These are phyloP conservation scores for Lentinula sp. DNA, from an alignment of 768 basidiomycete species.

Conservation along the genomic window DNA sequence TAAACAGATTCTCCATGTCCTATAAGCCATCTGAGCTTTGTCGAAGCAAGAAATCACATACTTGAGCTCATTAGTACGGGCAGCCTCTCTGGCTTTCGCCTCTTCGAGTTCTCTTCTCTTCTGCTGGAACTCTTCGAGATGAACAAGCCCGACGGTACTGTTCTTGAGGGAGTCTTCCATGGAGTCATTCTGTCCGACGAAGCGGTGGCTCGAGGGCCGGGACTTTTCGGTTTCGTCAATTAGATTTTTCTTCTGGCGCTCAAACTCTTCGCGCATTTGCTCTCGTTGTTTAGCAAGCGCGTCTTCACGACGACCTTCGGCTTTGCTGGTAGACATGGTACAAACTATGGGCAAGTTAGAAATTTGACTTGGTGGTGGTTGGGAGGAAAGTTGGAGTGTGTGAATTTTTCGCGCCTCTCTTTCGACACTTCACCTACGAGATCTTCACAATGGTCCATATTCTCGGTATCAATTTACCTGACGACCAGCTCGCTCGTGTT, in stretches of 20 bases:
- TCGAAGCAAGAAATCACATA: constrained; percentile 35
- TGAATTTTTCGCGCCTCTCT: constrained; percentile 2
- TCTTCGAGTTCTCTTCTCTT: constrained; percentile 86
- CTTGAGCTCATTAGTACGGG: constrained; percentile 79
- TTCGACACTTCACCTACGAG: not conserved
- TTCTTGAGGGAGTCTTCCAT: constrained; percentile 92
- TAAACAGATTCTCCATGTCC: constrained; percentile 79
- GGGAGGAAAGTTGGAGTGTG: constrained; percentile 9
- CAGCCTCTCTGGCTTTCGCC: constrained; percentile 84
- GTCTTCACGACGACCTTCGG: constrained; percentile 83
- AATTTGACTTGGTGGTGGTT: constrained; percentile 4
- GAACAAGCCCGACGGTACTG: constrained; percentile 87
- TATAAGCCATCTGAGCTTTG: constrained; percentile 53
- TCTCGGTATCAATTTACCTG: constrained; percentile 77
- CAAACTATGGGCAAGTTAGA: not conserved
- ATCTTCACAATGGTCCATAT: constrained; percentile 66
- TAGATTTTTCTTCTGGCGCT: constrained; percentile 74
- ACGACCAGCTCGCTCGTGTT: constrained; percentile 73
- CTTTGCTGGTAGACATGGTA: constrained; percentile 61
- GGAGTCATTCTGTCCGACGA: constrained; percentile 91
- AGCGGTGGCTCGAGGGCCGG: constrained; percentile 80
- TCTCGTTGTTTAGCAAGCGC: constrained; percentile 79
- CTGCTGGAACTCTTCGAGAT: constrained; percentile 89
- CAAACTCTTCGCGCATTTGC: constrained; percentile 75
- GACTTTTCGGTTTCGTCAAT: constrained; percentile 90